Conservation (phyloP, 2,329 filamentous ascomycete genomes). For the Aspergillus piperis region DNA sequence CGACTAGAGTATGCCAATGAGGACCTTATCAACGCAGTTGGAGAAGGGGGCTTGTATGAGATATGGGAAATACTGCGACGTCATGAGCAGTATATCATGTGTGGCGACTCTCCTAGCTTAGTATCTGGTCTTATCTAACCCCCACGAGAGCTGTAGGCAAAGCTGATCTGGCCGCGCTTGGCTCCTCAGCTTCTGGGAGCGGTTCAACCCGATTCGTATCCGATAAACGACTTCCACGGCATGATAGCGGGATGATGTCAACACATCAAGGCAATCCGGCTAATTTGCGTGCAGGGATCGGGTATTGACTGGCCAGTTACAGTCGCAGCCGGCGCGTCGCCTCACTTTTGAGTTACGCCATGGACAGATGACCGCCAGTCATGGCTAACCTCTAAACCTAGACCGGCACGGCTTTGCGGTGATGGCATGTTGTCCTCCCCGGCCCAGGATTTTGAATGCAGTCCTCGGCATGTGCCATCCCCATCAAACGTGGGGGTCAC, state of each 20-base stretch:
- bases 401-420: too few relatives aligned
- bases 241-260: neutral
- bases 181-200: too few relatives aligned
- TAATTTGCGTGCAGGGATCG: too few relatives aligned
- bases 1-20: neutral
- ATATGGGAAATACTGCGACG: neutral
- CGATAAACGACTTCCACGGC: too few relatives aligned
- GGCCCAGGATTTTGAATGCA: too few relatives aligned
- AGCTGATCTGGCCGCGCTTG: too few relatives aligned
- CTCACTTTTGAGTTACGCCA: neutral
- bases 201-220: too few relatives aligned
- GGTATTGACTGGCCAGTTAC: neutral
- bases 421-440: too few relatives aligned
- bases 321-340: neutral
- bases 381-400: neutral
- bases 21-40: neutral
- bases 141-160: too few relatives aligned
- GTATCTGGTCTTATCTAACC: too few relatives aligned
- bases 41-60: neutral
- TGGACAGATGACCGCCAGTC: neutral
- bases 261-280: neutral
- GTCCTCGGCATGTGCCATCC: neutral
- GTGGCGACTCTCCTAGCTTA: too few relatives aligned
- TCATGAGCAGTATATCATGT: neutral
- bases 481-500: neutral